Evolutionary conservation across 371 early-diverging fungal species (phyloP), one percentile per base, ranked within the genome.

Genomic region (Enterospora canceri): DNA sequence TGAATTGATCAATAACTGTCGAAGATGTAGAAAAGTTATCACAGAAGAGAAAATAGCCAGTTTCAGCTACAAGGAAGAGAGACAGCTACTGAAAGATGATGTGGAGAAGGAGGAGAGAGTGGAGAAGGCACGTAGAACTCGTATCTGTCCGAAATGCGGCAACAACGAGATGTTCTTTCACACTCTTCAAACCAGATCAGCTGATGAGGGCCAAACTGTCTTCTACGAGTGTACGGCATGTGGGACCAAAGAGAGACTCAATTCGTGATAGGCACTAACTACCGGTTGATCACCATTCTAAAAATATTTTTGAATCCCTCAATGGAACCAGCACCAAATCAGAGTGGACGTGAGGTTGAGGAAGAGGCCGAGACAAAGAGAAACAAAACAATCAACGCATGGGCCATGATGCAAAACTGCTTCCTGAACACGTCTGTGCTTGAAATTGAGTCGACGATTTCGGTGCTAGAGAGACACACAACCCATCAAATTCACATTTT

Each of bases 161-260:
- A 83, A 85, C 31, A 86, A 86, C 12, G 91, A 94, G 81, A 91
- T 97, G 91, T 87, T 85, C 54, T 97, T 91, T 81, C 89, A 93
- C 78, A 94, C 96, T 0, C 90, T 91, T 83, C 97, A 97, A 78
- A 79, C 95, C 68, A 87, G 97, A 65, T 91, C 91, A 55, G 95
- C 96, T 19, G 97, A 97, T 85, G 97, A 97, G 87, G 97, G 97
- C 47, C 95, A 95, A 82, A 97, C 97, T 0, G 88, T 97, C 16
- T 97, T 97, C 78, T 95, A 92, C 81, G 86, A 85, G 74, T 97
- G 97, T 81, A 89, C 91, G 78, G 31, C 28, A 47, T 97, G 97
- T 85, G 92, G 92, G 83, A 90, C 87, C 46, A 82, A 73, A 68
- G 53, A 35, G 16, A 79, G 73, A 49, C 62, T 79, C 15, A 70